Evolutionary conservation across 1,139 yeast species (phyloP).

Genomic region (Candida sojae): DNA sequence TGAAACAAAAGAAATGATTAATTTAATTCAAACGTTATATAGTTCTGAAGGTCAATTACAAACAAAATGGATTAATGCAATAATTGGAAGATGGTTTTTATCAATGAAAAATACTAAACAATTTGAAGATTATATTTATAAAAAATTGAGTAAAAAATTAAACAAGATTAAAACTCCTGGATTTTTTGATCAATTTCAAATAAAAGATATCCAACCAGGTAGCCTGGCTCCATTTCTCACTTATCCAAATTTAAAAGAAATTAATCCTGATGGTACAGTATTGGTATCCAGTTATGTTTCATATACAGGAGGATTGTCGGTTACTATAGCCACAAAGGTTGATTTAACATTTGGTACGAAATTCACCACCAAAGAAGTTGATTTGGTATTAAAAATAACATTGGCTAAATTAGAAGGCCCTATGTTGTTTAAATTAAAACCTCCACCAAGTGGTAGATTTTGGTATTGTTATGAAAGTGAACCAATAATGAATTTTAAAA

Average conservation of each 20-base stretch:
- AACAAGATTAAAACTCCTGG: slow-evolving; percentile 84
- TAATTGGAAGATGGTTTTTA: slow-evolving; percentile 78
- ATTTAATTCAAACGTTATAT: slow-evolving; percentile 72
- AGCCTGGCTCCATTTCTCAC: slow-evolving; percentile 78
- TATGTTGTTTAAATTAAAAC: slow-evolving; percentile 66
- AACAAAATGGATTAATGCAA: slow-evolving; percentile 88
- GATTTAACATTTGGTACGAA: slow-evolving; percentile 72
- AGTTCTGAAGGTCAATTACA: slow-evolving; percentile 82
- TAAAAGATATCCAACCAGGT: slow-evolving; percentile 75
- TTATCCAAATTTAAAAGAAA: slow-evolving; percentile 65
- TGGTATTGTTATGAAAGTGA: slow-evolving; percentile 89
- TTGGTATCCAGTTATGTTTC: slow-evolving; percentile 60
- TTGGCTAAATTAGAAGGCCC: slow-evolving; percentile 75
- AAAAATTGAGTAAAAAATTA: slow-evolving; percentile 68
- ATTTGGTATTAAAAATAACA: slow-evolving; percentile 70
- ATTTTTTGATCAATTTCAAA: slow-evolving; percentile 78
- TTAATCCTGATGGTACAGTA: slow-evolving; percentile 83
- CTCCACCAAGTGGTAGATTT: slow-evolving; percentile 85
- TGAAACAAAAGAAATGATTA: slow-evolving; percentile 69
- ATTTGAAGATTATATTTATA: slow-evolving; percentile 57
- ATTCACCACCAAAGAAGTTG: slow-evolving; percentile 78
- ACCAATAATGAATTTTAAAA: slow-evolving; percentile 72
- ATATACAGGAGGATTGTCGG: slow-evolving; percentile 72
- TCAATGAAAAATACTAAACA: slow-evolving; percentile 71
- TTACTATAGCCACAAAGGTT: slow-evolving; percentile 79